These are phyloP conservation scores for Alloteropsis semialata DNA, from an alignment of 176 grass and related monocot species.

Conservation along the genomic window DNA sequence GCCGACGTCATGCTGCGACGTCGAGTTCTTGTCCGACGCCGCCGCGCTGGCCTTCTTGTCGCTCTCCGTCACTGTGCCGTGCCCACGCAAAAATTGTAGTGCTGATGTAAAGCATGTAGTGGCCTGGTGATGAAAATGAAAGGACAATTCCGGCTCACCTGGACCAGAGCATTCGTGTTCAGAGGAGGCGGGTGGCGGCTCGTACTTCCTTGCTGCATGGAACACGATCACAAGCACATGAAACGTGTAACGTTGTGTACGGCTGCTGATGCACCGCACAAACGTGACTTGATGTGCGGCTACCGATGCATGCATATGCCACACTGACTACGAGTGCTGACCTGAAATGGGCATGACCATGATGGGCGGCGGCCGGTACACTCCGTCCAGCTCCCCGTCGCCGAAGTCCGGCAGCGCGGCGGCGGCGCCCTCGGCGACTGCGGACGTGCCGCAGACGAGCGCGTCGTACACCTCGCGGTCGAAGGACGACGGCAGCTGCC, in stretches of 20 bases:
- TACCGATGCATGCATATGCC: neutral
- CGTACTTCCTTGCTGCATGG: constrained; percentile 46
- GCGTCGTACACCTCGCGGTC: constrained; percentile 53
- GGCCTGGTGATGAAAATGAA: too few species aligned
- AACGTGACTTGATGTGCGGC: neutral
- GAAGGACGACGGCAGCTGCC: constrained; percentile 52
- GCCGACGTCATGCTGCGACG: constrained; percentile 38
- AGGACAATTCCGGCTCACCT: too few species aligned
- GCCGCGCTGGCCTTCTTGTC: constrained; percentile 32
- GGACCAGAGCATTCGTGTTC: constrained; percentile 47
- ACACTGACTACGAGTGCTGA: too few species aligned
- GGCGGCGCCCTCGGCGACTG: neutral
- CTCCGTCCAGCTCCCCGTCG: constrained; percentile 33
- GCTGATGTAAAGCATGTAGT: too few species aligned
- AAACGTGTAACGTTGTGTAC: neutral
- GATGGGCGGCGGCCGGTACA: constrained; percentile 28
- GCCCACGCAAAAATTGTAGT: neutral
- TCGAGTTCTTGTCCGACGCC: constrained; percentile 54
- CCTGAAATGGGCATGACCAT: constrained; percentile 64
- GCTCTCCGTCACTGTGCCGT: constrained; percentile 28
- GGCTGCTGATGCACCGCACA: neutral
- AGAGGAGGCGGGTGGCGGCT: constrained; percentile 47
- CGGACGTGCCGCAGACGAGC: neutral
- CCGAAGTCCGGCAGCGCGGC: constrained; percentile 18
- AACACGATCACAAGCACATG: neutral